Evolutionary conservation across 202 grass and related monocot species (phyloP), one percentile per base, ranked within the genome.

Genomic region (Tripidium arundinaceum): DNA sequence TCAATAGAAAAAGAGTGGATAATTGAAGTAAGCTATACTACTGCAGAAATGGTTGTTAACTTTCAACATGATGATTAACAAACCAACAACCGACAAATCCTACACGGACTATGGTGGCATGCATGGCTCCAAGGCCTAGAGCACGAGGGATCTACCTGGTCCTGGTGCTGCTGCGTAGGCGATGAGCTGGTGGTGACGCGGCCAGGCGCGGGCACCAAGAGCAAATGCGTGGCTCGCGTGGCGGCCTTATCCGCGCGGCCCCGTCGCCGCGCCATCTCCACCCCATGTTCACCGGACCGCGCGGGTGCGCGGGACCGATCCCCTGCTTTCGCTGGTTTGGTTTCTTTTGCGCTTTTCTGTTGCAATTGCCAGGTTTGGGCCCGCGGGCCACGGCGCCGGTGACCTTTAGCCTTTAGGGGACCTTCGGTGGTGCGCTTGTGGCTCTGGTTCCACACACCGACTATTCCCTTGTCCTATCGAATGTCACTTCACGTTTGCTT

Each of bases 161-260:
- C 57, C 22, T 13, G 24, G 1, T 59, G 54, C 12, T 39, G 68
- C 43, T 10, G 76, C 49, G 55, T 27, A 42, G 24, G 34, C 60
- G 70, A 25, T 65, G 87, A 78, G 75, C 57, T 70, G 91, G 91
- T 38, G 81, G 54, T 83, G 90, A 93, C 84, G 60, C 81, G 80
- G 83, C 77, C 15, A 68, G n/a, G 68, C 61, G 74, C 63, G 46
- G 65, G 31, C 75, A 37, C 78, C 85, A 85, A 82, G 78, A 26
- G 78, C 47, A 27, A 85, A 73, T 65, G 59, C 67, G 82, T 83
- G 82, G 87, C 68, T 81, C 68, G 24, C 74, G 40, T 86, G 82
- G 75, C 80, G 58, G 12, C 39, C 88, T 90, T 90, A 90, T 93
- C 85, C 77, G 63, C 14, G 27, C 46, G 40, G 11, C 1, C 42